Evolutionary conservation across 495 filamentous ascomycete genomes (phyloP), one percentile per base, ranked within the genome.

Genomic region (Filosporella fistucella): DNA sequence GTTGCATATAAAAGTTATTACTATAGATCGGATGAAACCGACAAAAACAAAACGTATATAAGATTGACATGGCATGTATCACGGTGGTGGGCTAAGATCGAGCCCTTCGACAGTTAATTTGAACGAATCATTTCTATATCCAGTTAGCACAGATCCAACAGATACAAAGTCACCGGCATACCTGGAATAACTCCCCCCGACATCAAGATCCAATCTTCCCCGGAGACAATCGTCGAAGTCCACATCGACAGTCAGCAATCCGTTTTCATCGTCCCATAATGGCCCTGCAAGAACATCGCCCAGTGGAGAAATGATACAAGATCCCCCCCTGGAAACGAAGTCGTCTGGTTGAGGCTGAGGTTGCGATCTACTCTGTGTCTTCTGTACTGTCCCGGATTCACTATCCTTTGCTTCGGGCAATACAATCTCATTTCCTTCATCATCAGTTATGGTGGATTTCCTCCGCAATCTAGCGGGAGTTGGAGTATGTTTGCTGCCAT

Each of bases 211-310:
- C 59, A 82, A 42, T 51, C 78, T 66, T 9, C 70, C 75, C 3
- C 71, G 58, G 26, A 81, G 58, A 43, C 70, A 74, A 43, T 80
- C 77, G 0, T 77, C 63, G 28, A 77, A 69, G 37, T 73, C 74
- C 3, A 77, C 68, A 20, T 74, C 70, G 0, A 66, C 67, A 36
- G 59, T 68, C 36, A 79, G 57, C 9, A 76, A 51, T n/a, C 46
- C 69, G 52, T 84, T 76, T 45, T 90, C 81, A 26, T 84, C 78
- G 45, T 93, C 86, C 88, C 88, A 95, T 41, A 94, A 66, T 1
- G 91, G 91, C 0, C 88, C 89, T 0, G 77, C 79, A 0, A 96
- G 62, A 3, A 90, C 76, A 3, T 90, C 76, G 0, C 91, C 91
- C 24, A 86, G 68, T 0, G 91, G 91, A 6, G 76, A 82, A 36